phyloP scores from a whole-genome alignment of 129 eudicot species.

The Calendula officinalis region DNA sequence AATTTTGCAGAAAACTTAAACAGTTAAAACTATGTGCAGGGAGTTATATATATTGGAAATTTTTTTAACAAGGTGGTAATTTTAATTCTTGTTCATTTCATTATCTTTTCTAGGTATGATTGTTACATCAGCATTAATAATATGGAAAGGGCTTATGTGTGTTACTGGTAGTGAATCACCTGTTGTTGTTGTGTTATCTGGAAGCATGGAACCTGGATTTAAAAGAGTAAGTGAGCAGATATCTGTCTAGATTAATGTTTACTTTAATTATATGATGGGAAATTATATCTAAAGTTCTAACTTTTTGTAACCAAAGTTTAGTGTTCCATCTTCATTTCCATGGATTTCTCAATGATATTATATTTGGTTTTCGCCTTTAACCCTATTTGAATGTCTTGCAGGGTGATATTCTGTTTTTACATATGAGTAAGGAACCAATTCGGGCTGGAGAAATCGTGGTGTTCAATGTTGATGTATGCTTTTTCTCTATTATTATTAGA shows the following conservation, averaged over 20 bases:
- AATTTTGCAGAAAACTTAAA: not conserved
- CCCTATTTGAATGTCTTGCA: constrained; percentile 37
- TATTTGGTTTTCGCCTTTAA: constrained; percentile 2
- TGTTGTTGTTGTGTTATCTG: constrained; percentile 96
- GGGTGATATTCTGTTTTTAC: constrained; percentile 96
- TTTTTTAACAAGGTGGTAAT: not conserved
- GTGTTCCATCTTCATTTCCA: constrained; percentile 5
- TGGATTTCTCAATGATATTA: not conserved
- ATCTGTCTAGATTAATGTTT: not conserved
- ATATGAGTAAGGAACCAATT: constrained; percentile 91
- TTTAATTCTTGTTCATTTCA: constrained; percentile 1
- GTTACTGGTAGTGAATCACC: constrained; percentile 95
- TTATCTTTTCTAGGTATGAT: constrained; percentile 65
- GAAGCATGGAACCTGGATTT: constrained; percentile 99
- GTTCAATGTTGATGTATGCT: constrained; percentile 84
- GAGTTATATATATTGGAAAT: not conserved
- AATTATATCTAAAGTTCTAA: not conserved
- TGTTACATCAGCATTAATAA: constrained; percentile 85
- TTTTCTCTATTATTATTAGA: constrained; percentile 1
- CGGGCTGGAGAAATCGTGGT: constrained; percentile 97
- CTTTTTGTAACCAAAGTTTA: constrained; percentile 3
- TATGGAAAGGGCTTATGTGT: constrained; percentile 94
- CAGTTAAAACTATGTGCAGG: not conserved
- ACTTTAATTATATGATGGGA: constrained; percentile 2
- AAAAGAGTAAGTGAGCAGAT: constrained; percentile 58